phyloP scores from a whole-genome alignment of 805 yeast species.

The Candida pini region DNA sequence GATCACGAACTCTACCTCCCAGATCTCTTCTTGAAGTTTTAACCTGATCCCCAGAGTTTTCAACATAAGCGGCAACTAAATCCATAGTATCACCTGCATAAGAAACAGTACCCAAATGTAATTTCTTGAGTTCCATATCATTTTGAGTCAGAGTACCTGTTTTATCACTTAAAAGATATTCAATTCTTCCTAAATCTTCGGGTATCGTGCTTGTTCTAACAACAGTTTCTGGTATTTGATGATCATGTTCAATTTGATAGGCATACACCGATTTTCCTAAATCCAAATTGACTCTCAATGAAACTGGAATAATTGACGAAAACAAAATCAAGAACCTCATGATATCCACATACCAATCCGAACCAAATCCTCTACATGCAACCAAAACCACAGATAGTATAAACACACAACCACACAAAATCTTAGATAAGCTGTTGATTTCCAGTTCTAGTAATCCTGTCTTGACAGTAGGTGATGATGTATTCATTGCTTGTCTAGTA shows the following conservation, averaged over 20 bases:
- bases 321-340: slow-evolving; percentile 87
- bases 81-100: slow-evolving; percentile 92
- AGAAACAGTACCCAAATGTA: slow-evolving; percentile 89
- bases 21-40: slow-evolving; percentile 56
- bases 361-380: slow-evolving; percentile 65
- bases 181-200: slow-evolving; percentile 94
- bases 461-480: slow-evolving; percentile 80
- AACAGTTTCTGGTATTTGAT: slow-evolving; percentile 73
- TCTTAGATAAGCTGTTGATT: slow-evolving; percentile 81
- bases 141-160: slow-evolving; percentile 98
- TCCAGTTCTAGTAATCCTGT: slow-evolving; percentile 87
- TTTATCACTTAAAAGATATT: slow-evolving; percentile 86
- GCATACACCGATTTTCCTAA: slow-evolving; percentile 96
- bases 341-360: slow-evolving; percentile 83
- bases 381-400: slow-evolving; percentile 72
- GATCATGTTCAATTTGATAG: slow-evolving; percentile 87
- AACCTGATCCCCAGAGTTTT: slow-evolving; percentile 26
- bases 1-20: slow-evolving; percentile 69
- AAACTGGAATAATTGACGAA: slow-evolving; percentile 94
- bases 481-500: slow-evolving; percentile 93
- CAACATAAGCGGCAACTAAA: slow-evolving; percentile 67
- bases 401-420: slow-evolving; percentile 83
- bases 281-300: slow-evolving; percentile 89
- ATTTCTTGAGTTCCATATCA: slow-evolving; percentile 93
- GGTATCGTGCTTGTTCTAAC: slow-evolving; percentile 98